Evolutionary conservation across 2,329 filamentous ascomycete species (phyloP).

Genomic region (Aspergillus quadricinctus): DNA sequence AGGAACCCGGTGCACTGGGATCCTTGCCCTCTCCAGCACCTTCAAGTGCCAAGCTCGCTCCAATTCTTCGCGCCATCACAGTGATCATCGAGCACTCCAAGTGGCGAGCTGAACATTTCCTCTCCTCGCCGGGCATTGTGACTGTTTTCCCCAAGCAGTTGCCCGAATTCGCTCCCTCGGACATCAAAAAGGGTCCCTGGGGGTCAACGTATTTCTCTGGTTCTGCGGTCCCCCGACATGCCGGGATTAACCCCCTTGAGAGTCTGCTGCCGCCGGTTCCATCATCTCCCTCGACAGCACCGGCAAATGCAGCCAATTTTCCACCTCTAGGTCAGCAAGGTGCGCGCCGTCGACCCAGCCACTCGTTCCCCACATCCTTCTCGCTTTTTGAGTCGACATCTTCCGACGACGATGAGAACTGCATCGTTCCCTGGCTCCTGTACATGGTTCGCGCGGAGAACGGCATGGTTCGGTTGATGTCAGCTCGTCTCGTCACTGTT

Average conservation of each 20-base stretch:
- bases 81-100: slow-evolving; percentile 75
- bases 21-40: slow-evolving; percentile 61
- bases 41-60: slow-evolving; percentile 56
- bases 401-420: slow-evolving; percentile 62
- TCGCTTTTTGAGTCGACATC: slow-evolving; percentile 37
- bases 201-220: slow-evolving; percentile 52
- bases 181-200: slow-evolving; percentile 50
- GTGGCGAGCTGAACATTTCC: slow-evolving; percentile 67
- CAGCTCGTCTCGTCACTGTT: slow-evolving; percentile 63
- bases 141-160: slow-evolving; percentile 60
- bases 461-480: slow-evolving; percentile 61
- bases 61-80: slow-evolving; percentile 71
- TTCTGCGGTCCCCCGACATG: slow-evolving; percentile 44
- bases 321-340: slow-evolving; percentile 49
- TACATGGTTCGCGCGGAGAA: slow-evolving; percentile 55
- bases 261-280: slow-evolving; percentile 56
- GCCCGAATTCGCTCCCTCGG: slow-evolving; percentile 49
- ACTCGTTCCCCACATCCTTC: slow-evolving; percentile 33
- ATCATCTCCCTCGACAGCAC: slow-evolving; percentile 28
- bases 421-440: slow-evolving; percentile 70
- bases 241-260: slow-evolving; percentile 57
- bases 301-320: slow-evolving; percentile 42
- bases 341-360: slow-evolving; percentile 31
- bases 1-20: slow-evolving; percentile 52
- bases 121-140: slow-evolving; percentile 64